phyloP scores from a whole-genome alignment of 768 basidiomycete species.

The Leccinum subgranulosum region DNA sequence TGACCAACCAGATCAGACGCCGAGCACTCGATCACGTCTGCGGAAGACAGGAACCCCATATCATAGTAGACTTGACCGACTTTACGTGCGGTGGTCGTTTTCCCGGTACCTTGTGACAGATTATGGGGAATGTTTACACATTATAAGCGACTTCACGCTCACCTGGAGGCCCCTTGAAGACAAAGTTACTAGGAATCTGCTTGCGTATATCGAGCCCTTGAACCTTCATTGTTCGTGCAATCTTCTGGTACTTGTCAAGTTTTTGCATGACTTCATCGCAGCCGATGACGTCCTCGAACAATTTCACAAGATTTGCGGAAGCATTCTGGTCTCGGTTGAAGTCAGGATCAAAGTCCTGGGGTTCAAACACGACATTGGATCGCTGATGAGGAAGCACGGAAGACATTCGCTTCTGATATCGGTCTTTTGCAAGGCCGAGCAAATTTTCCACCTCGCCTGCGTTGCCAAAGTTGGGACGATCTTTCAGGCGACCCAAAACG shows the following conservation, averaged over 20 bases:
- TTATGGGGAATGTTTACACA: neutral
- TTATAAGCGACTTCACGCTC: constrained; percentile 4
- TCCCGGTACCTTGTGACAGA: constrained; percentile 51
- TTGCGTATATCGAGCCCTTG: constrained; percentile 42
- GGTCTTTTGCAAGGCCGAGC: constrained; percentile 47
- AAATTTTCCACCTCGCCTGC: constrained; percentile 64
- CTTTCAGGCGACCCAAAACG: constrained; percentile 32
- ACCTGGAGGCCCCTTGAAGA: constrained; percentile 76
- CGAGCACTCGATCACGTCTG: constrained; percentile 64
- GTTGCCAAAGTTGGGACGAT: constrained; percentile 63
- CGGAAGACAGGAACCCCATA: constrained; percentile 52
- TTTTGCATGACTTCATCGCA: constrained; percentile 50
- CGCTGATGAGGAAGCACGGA: constrained; percentile 20
- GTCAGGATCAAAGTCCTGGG: constrained; percentile 62
- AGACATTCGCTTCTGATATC: constrained; percentile 41
- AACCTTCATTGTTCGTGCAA: constrained; percentile 41
- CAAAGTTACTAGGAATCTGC: constrained; percentile 59
- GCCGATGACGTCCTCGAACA: constrained; percentile 65
- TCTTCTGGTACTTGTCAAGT: constrained; percentile 50
- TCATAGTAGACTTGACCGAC: constrained; percentile 62
- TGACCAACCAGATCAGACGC: constrained; percentile 68
- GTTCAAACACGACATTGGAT: constrained; percentile 34
- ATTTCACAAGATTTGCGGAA: constrained; percentile 45
- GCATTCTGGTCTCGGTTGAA: constrained; percentile 49
- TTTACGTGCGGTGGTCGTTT: constrained; percentile 61